phyloP scores from a whole-genome alignment of 2,329 filamentous ascomycete species.

The Trichoderma asperellum region DNA sequence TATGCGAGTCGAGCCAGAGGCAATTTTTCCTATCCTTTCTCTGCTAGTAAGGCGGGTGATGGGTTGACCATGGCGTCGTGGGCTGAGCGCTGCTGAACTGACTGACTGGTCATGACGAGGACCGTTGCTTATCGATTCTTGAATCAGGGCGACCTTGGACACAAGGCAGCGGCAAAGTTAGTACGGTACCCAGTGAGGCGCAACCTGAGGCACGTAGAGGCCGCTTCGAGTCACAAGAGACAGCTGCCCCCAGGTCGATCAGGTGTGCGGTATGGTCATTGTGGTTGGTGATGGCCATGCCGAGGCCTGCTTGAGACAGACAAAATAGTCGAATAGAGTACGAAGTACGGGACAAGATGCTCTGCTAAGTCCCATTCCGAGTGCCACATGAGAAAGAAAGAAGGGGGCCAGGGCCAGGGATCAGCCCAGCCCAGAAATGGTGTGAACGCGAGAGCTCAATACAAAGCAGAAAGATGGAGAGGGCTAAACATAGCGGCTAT shows the following conservation, averaged over 20 bases:
- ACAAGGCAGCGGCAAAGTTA: constrained; percentile 7
- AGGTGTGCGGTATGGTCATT: constrained; percentile 21
- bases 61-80: constrained; percentile 27
- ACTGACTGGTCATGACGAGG: constrained; percentile 18
- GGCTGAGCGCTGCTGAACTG: constrained; percentile 21
- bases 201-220: constrained; percentile 12
- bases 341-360: constrained; percentile 23
- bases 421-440: constrained; percentile 20
- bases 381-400: constrained; percentile 27
- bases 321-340: constrained; percentile 12
- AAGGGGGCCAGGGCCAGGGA: constrained; percentile 18
- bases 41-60: constrained; percentile 9
- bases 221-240: constrained; percentile 24
- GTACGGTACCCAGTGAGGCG: not conserved
- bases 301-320: constrained; percentile 22
- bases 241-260: not conserved
- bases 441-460: constrained; percentile 7
- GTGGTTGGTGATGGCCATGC: constrained; percentile 17
- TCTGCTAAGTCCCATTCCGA: constrained; percentile 25
- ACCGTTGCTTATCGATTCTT: not conserved
- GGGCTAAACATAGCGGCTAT: constrained; percentile 22
- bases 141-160: not conserved
- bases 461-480: constrained; percentile 22
- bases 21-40: not conserved
- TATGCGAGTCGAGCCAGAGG: constrained; percentile 10